Base-by-base conservation (phyloP, 1,284 basidiomycete species). In the Irpex rosettiformis region DNA sequence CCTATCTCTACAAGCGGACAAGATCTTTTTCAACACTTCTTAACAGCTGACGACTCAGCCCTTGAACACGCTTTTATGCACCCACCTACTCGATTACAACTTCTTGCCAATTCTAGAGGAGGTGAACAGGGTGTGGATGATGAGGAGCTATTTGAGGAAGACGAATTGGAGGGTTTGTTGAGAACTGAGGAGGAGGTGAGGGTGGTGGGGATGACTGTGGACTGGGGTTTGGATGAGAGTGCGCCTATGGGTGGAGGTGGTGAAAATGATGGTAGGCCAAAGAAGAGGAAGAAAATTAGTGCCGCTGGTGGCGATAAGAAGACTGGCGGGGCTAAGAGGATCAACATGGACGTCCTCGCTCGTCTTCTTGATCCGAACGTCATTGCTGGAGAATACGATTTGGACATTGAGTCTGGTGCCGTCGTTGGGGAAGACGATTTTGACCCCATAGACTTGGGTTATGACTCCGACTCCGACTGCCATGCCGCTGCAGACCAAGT, bases 31-130 rank as follows among this genome's bases (percentile, higher is more conserved):
- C 72, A 73, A 1, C 85, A 85, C 64, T 70, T 87, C 45, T 77
- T 89, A 10, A 78, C 81, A 4, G 77, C 79, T 22, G 74, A 84
- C 10, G 66, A 73, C 1, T 67, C 70, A 3, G 59, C 68, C 4
- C 63, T 72, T 22, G 67, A 64, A 43, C 69, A 70, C 27, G 64
- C 63, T 16, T 71, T 70, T 65, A 16, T 62, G 24, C 59, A 59
- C 6, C 67, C 75, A 24, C 87, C 83, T 1, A 83, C 84, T 2
- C 85, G 88, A 37, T 76, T 90, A 13, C 84, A 89, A 65, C 70
- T 84, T 18, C 77, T 91, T 27, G 70, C 75, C 0, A 71, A 76
- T 8, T 72, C 75, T 40, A 80, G 85, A 45, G 82, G 85, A 54
- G 69, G 70, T 4, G 76, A 75, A 33, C 62, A 66, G 6, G 57